A percentile compares a stretch with the other conserved stretches of the same genome.
Conservation (phyloP, 495 filamentous ascomycete species). For the Aspergillus olivimuriae region DNA sequence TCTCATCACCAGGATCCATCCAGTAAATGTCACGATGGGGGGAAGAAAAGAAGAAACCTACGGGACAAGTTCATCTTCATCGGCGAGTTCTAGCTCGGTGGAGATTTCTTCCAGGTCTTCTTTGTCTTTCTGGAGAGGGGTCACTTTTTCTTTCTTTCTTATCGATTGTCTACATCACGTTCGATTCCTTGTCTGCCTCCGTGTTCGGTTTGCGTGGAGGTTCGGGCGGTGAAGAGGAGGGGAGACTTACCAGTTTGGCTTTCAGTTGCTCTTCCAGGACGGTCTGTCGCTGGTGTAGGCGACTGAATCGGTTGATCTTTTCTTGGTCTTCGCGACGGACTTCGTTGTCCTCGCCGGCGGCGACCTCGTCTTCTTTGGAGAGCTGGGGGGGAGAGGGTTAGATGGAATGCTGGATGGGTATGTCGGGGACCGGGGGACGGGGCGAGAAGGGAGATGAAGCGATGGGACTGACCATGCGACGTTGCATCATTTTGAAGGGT, state of each 20-base stretch:
- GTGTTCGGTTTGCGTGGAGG: too few species aligned
- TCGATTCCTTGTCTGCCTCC: too few species aligned
- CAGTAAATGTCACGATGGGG: too few species aligned
- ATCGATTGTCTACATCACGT: too few species aligned
- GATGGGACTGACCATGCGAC: constrained; percentile 32
- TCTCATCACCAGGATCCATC: too few species aligned
- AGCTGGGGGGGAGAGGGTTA: constrained; percentile 49
- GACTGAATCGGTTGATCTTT: constrained; percentile 96
- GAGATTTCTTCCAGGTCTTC: constrained; percentile 93
- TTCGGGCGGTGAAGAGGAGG: not conserved
- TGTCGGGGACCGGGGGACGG: too few species aligned
- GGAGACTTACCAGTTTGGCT: constrained; percentile 61
- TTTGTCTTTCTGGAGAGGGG: constrained; percentile 79
- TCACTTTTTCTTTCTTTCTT: not conserved
- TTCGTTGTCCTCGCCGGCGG: constrained; percentile 70
- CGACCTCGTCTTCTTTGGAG: constrained; percentile 79
- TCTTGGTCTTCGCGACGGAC: constrained; percentile 96
- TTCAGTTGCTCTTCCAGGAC: constrained; percentile 76
- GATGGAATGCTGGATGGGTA: too few species aligned
- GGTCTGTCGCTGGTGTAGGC: constrained; percentile 80
- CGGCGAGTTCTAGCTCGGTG: constrained; percentile 85
- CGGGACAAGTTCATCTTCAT: constrained; percentile 92
- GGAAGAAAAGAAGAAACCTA: constrained; percentile 35
- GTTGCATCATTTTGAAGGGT: constrained; percentile 39
- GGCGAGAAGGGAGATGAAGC: not conserved